Conservation (phyloP, 2,329 filamentous ascomycete species). For the Gaeumannomyces sp. region DNA sequence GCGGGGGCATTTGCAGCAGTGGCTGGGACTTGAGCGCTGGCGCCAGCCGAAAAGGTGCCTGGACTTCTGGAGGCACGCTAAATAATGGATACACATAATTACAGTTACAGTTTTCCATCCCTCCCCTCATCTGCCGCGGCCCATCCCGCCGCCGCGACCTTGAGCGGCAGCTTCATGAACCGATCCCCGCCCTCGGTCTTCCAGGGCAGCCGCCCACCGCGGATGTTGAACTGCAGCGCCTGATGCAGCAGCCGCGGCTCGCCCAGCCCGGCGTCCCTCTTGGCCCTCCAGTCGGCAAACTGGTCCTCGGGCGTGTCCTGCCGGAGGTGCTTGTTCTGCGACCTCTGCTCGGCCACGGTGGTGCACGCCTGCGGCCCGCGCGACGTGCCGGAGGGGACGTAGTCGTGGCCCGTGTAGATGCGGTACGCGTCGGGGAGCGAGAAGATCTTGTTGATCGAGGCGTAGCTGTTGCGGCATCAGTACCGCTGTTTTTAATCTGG, state of each 20-base stretch:
- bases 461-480: slow-evolving; percentile 35
- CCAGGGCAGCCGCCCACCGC: slow-evolving; percentile 38
- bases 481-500: background rate
- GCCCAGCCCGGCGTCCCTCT: slow-evolving; percentile 35
- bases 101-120: background rate
- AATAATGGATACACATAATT: background rate
- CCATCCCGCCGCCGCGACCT: slow-evolving; percentile 9
- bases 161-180: slow-evolving; percentile 31
- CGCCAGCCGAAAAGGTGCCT: too few relatives aligned
- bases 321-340: slow-evolving; percentile 41
- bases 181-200: slow-evolving; percentile 23
- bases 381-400: slow-evolving; percentile 30
- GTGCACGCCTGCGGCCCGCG: slow-evolving; percentile 30
- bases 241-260: slow-evolving; percentile 43
- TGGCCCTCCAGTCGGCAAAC: slow-evolving; percentile 36
- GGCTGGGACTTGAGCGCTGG: too few relatives aligned
- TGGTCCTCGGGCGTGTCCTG: slow-evolving; percentile 34
- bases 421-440: slow-evolving; percentile 34
- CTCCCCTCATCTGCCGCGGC: background rate
- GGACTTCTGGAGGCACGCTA: background rate
- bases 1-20: background rate
- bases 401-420: slow-evolving; percentile 51
- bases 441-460: slow-evolving; percentile 37
- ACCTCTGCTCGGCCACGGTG: slow-evolving; percentile 40
- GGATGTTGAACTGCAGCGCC: slow-evolving; percentile 46